Evolutionary conservation across 176 grass and related monocot species (phyloP).

Genomic region (barley (Hordeum vulgare)): MorexV3_pseudomolecules_assembly NC_058523.1:93675271-93675770

Average conservation of each 20-base stretch:
- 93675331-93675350: no score
- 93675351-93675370: no score
- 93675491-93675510: neutral
- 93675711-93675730: conserved; percentile 94
- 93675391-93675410: no score
- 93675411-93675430: no score
- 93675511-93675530: neutral
- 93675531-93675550: neutral
- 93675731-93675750: conserved; percentile 82
- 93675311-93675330: no score
- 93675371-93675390: no score
- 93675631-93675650: neutral
- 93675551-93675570: neutral
- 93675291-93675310: no score
- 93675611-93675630: neutral
- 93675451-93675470: conserved; percentile 6
- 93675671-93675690: conserved; percentile 38
- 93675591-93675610: neutral
- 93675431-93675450: neutral
- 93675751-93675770: conserved; percentile 86
- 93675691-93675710: conserved; percentile 79
- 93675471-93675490: neutral
- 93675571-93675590: neutral
- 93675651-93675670: neutral
- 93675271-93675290: no score